phyloP scores from a whole-genome alignment of 2,329 filamentous ascomycete genomes.

The Fusarium sp. region DNA sequence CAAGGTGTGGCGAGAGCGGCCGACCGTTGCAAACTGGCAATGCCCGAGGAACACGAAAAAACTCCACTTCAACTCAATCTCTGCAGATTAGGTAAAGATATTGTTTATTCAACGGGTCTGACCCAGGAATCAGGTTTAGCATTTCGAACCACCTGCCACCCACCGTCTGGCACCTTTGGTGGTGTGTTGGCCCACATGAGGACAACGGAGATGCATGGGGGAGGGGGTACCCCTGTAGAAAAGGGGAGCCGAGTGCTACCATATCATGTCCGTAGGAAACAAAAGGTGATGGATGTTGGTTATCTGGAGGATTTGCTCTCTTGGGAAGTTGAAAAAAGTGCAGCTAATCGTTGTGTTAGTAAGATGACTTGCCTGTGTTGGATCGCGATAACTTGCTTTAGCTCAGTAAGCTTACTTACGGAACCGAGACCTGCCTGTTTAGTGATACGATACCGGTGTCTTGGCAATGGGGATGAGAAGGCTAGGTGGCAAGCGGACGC shows the following conservation, averaged over 20 bases:
- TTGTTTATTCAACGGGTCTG: conserved; percentile 19
- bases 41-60: not conserved
- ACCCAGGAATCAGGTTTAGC: not conserved
- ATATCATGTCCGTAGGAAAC: not conserved
- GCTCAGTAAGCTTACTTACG: not conserved
- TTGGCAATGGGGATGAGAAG: not conserved
- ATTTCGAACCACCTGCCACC: too few species aligned
- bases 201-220: conserved; percentile 3
- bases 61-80: conserved; percentile 13
- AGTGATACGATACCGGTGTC: not conserved
- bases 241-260: conserved; percentile 5
- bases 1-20: conserved; percentile 4
- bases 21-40: not conserved
- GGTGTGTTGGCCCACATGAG: conserved; percentile 1
- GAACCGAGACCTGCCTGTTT: not conserved
- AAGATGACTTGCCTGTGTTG: not conserved
- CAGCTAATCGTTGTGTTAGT: too few species aligned
- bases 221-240: conserved; percentile 3
- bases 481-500: not conserved
- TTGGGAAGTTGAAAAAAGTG: not conserved
- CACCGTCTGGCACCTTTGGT: not conserved
- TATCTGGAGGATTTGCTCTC: not conserved
- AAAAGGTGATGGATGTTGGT: not conserved
- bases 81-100: conserved; percentile 12
- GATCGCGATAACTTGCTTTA: not conserved